Conservation (phyloP, 768 basidiomycete genomes). For the Serendipita sp. region DNA sequence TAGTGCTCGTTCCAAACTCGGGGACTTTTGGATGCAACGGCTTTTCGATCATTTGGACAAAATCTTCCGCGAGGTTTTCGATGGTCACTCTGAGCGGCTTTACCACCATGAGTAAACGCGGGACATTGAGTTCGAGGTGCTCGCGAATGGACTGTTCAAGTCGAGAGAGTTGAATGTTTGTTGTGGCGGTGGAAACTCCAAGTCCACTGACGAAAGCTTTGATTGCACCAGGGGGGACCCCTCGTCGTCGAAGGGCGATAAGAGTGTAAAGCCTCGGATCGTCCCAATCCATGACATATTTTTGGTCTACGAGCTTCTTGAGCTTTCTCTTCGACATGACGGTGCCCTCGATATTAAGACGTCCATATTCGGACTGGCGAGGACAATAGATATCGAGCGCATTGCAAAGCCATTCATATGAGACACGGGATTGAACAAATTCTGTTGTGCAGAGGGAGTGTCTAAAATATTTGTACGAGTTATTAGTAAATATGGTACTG, state of each 20-base stretch:
- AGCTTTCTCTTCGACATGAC: conserved; percentile 97
- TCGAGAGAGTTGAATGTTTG: conserved; percentile 72
- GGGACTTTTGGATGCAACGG: conserved; percentile 89
- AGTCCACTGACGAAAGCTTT: conserved; percentile 81
- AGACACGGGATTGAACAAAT: conserved; percentile 88
- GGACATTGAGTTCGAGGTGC: conserved; percentile 76
- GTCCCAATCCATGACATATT: conserved; percentile 84
- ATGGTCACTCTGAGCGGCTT: conserved; percentile 81
- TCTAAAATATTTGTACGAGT: conserved; percentile 24
- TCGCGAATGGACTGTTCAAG: conserved; percentile 83
- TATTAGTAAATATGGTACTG: neutral
- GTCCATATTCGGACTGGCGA: conserved; percentile 89
- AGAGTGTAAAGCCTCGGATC: conserved; percentile 95
- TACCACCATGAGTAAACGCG: conserved; percentile 82
- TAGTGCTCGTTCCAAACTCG: conserved; percentile 59
- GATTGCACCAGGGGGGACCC: conserved; percentile 93
- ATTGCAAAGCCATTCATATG: conserved; percentile 99
- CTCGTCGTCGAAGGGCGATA: conserved; percentile 85
- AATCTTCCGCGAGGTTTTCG: conserved; percentile 80
- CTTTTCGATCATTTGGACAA: conserved; percentile 69
- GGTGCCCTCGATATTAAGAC: conserved; percentile 83
- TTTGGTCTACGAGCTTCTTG: conserved; percentile 66
- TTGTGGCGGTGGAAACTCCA: conserved; percentile 76
- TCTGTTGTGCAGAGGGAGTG: conserved; percentile 95
- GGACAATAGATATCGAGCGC: conserved; percentile 96